A percentile compares a stretch with the other conserved stretches of the same genome.
Conservation (phyloP, 1,284 basidiomycete genomes). For the Heterobasidion annosum region DNA sequence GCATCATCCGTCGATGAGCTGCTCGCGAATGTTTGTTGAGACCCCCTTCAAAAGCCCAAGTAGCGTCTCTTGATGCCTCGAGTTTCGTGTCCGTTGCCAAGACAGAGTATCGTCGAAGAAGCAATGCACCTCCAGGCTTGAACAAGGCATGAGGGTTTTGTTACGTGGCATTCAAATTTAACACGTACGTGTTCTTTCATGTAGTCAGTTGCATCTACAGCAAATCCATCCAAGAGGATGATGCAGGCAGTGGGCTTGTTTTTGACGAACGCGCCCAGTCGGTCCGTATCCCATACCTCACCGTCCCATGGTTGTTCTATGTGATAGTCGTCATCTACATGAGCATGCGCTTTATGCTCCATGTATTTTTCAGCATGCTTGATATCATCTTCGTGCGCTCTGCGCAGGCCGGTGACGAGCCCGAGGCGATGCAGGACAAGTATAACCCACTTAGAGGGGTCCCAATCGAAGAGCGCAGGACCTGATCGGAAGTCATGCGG, state of each 20-base stretch:
- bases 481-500: constrained; percentile 69
- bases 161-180: background rate
- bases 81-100: constrained; percentile 8
- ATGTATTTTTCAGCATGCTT: constrained; percentile 47
- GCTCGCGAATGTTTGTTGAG: constrained; percentile 65
- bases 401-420: constrained; percentile 38
- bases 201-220: constrained; percentile 58
- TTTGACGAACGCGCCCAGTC: constrained; percentile 26
- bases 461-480: constrained; percentile 57
- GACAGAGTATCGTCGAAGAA: constrained; percentile 39
- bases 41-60: constrained; percentile 62
- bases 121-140: constrained; percentile 44
- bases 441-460: constrained; percentile 79
- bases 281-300: constrained; percentile 26
- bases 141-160: constrained; percentile 1
- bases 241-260: constrained; percentile 31
- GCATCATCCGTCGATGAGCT: constrained; percentile 46
- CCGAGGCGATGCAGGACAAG: constrained; percentile 45
- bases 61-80: constrained; percentile 33
- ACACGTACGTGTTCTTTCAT: constrained; percentile 56
- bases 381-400: constrained; percentile 53
- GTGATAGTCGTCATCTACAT: constrained; percentile 13
- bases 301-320: constrained; percentile 25
- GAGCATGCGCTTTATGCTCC: constrained; percentile 21
- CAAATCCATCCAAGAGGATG: constrained; percentile 52